A percentile compares a stretch with the other conserved stretches of the same genome.
phyloP scores from a whole-genome alignment of 306 rosid species.

The Prosopis cineraria region DNA sequence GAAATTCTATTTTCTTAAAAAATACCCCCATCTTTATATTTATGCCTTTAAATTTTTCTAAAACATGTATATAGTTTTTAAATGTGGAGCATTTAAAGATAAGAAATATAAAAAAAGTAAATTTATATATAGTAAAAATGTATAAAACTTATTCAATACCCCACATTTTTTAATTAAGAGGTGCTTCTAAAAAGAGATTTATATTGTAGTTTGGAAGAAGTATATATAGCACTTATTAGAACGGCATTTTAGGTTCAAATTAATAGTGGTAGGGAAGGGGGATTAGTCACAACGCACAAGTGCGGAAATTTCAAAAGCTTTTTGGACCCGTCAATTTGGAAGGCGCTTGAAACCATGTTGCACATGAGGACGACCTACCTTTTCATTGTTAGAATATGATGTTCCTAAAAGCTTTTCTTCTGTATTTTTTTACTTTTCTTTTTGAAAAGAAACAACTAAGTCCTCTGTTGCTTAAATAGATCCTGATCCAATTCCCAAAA shows the following conservation, averaged over 20 bases:
- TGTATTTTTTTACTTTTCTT: background rate
- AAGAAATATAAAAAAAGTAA: too few species aligned
- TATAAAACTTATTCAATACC: too few species aligned
- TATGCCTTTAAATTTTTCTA: too few species aligned
- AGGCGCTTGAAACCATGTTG: background rate
- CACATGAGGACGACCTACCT: background rate
- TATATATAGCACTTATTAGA: background rate
- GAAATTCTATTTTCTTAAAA: too few species aligned
- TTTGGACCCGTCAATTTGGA: conserved; percentile 4
- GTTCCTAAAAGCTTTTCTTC: background rate
- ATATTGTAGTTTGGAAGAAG: too few species aligned
- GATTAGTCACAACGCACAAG: background rate
- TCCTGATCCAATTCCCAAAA: background rate
- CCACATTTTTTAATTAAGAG: too few species aligned
- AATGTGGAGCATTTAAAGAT: too few species aligned
- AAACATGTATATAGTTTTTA: too few species aligned
- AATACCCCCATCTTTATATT: too few species aligned
- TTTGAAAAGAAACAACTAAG: background rate
- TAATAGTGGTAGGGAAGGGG: too few species aligned
- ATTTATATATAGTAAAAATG: too few species aligned
- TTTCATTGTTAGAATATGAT: background rate
- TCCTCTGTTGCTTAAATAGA: background rate
- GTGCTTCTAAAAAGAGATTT: too few species aligned
- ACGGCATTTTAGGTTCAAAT: background rate
- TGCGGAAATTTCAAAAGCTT: background rate